These are phyloP conservation scores for Aspergillus homomorphus DNA, from an alignment of 495 filamentous ascomycete genomes.

Conservation along the genomic window DNA sequence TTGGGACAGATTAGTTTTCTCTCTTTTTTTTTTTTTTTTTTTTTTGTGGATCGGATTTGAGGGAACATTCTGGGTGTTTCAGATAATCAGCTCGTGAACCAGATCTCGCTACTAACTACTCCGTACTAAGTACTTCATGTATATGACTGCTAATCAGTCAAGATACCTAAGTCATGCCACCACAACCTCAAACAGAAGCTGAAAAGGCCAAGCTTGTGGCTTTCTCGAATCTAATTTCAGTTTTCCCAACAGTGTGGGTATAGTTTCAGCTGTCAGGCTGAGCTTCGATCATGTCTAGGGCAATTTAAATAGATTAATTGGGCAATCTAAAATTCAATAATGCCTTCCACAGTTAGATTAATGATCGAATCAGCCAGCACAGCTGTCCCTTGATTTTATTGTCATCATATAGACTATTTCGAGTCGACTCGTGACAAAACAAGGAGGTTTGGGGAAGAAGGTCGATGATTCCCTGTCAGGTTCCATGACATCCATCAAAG, in stretches of 20 bases:
- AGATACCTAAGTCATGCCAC: no score
- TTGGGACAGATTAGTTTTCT: background rate
- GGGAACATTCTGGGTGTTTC: background rate
- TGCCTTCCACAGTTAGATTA: background rate
- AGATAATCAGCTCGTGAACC: background rate
- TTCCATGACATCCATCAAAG: no score
- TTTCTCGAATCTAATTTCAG: background rate
- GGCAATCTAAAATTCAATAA: background rate
- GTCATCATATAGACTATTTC: no score
- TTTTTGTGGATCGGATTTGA: background rate
- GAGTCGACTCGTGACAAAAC: no score
- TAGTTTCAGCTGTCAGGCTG: constrained; percentile 6
- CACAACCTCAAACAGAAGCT: no score
- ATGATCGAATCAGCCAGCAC: background rate
- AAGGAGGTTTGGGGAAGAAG: no score
- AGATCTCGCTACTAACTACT: no score
- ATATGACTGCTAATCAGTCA: no score
- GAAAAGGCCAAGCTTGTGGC: background rate
- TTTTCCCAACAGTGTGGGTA: background rate
- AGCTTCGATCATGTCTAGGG: background rate
- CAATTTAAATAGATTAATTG: background rate
- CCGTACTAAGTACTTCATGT: no score
- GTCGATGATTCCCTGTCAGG: no score
- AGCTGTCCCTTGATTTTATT: background rate
- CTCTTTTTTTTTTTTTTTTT: background rate